Evolutionary conservation across 441 rosid species (phyloP).

Genomic region (Jatropha multifida): DNA sequence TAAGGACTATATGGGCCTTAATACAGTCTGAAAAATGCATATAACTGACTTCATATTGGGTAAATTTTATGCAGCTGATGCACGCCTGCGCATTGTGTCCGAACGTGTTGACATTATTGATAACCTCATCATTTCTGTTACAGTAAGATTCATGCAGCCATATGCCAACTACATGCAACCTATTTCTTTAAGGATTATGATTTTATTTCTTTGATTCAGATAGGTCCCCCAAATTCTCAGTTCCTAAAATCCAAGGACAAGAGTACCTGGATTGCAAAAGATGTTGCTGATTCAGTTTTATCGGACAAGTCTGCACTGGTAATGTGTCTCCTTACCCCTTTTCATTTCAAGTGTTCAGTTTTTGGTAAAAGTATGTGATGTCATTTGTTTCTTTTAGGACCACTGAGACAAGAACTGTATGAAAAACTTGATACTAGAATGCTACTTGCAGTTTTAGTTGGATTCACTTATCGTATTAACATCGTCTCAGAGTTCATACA

Average conservation of each 20-base stretch:
- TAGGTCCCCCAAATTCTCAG: constrained; percentile 84
- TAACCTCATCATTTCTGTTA: constrained; percentile 77
- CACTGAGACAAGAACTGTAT: background rate
- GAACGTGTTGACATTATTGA: constrained; percentile 86
- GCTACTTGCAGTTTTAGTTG: background rate
- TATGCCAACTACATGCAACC: constrained; percentile 16
- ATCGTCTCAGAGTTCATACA: background rate
- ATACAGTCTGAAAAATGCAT: background rate
- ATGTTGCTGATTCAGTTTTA: constrained; percentile 86
- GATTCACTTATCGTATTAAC: background rate
- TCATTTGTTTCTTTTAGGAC: background rate
- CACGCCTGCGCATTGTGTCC: constrained; percentile 83
- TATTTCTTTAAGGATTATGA: constrained; percentile 26
- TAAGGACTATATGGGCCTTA: background rate
- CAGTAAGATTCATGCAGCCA: constrained; percentile 43
- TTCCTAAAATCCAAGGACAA: constrained; percentile 78
- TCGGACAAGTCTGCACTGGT: constrained; percentile 93
- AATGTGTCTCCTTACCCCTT: constrained; percentile 30
- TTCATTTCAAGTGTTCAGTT: background rate
- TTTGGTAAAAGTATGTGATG: constrained; percentile 2
- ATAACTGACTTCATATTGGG: constrained; percentile 10
- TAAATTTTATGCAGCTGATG: constrained; percentile 66
- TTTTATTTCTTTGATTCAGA: constrained; percentile 58
- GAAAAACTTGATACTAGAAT: background rate
- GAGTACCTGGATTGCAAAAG: constrained; percentile 80